Evolutionary conservation across 2,329 filamentous ascomycete species (phyloP).

Genomic region (Penicillium freii): DNA sequence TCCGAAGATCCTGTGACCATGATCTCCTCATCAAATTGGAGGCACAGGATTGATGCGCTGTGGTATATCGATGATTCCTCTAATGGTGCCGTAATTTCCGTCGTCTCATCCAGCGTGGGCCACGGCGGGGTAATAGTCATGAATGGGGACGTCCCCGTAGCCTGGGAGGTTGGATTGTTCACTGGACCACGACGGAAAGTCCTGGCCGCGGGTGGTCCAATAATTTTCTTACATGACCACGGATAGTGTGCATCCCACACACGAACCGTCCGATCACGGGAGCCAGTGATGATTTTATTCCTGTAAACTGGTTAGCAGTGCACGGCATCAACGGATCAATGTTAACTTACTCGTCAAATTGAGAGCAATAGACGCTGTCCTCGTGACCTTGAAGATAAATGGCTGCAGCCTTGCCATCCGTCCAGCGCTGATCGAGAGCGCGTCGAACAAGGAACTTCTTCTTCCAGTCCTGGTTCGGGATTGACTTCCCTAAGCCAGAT

Average conservation of each 20-base stretch:
- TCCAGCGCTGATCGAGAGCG: slow-evolving; percentile 77
- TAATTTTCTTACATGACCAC: slow-evolving; percentile 78
- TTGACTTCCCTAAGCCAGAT: slow-evolving; percentile 53
- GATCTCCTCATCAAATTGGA: slow-evolving; percentile 90
- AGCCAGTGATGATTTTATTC: slow-evolving; percentile 94
- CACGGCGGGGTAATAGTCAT: slow-evolving; percentile 49
- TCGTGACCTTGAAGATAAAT: slow-evolving; percentile 90
- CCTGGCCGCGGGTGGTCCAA: slow-evolving; percentile 68
- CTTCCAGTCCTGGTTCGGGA: slow-evolving; percentile 75
- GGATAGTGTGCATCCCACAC: slow-evolving; percentile 89
- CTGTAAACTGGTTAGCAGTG: slow-evolving; percentile 50
- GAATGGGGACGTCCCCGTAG: slow-evolving; percentile 43
- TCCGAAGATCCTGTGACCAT: slow-evolving; percentile 95
- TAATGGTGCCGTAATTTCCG: slow-evolving; percentile 18
- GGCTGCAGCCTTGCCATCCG: slow-evolving; percentile 70
- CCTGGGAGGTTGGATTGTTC: slow-evolving; percentile 46
- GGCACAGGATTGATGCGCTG: slow-evolving; percentile 86
- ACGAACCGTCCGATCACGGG: slow-evolving; percentile 89
- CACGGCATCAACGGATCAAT: not conserved
- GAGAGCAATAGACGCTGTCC: slow-evolving; percentile 95
- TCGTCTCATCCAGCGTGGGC: slow-evolving; percentile 58
- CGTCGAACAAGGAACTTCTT: slow-evolving; percentile 76
- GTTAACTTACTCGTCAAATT: slow-evolving; percentile 83
- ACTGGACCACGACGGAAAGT: slow-evolving; percentile 40
- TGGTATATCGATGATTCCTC: slow-evolving; percentile 61